A percentile compares a stretch with the other conserved stretches of the same genome.
Conservation (phyloP, 805 yeast genomes). For the Ogataea chonburiensis region DNA sequence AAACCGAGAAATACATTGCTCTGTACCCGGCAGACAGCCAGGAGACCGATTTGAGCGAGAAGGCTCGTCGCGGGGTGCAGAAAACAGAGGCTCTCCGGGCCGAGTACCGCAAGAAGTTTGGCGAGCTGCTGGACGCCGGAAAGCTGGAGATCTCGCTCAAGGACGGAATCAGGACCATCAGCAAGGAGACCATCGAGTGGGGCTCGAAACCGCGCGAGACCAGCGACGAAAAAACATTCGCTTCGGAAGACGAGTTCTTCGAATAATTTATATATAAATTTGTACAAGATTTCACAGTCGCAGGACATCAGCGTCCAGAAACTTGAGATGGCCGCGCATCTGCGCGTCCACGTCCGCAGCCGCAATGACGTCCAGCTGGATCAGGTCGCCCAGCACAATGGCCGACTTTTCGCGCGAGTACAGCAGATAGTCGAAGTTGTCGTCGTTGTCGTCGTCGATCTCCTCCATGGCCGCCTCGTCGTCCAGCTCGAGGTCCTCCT, state of each 20-base stretch:
- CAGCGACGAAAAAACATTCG: slow-evolving; percentile 1
- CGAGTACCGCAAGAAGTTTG: slow-evolving; percentile 52
- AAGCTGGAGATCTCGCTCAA: slow-evolving; percentile 53
- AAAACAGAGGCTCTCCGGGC: slow-evolving; percentile 43
- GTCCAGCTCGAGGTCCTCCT: slow-evolving; percentile 28
- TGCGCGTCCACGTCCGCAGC: slow-evolving; percentile 31
- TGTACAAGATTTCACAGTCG: slow-evolving; percentile 5
- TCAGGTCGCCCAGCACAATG: slow-evolving; percentile 71
- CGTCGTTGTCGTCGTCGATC: slow-evolving; percentile 39
- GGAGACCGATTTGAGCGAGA: slow-evolving; percentile 33
- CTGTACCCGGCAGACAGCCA: slow-evolving; percentile 54
- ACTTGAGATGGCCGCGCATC: slow-evolving; percentile 39
- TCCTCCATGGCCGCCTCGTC: slow-evolving; percentile 30
- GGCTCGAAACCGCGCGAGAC: slow-evolving; percentile 5
- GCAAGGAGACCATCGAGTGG: slow-evolving; percentile 14
- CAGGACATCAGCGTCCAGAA: slow-evolving; percentile 38
- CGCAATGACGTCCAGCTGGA: slow-evolving; percentile 55
- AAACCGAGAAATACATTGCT: slow-evolving; percentile 74
- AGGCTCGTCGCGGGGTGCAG: slow-evolving; percentile 43
- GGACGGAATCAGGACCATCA: slow-evolving; percentile 36
- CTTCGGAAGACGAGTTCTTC: slow-evolving; percentile 37
- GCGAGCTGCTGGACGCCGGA: slow-evolving; percentile 49
- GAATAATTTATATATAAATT: slow-evolving; percentile 21
- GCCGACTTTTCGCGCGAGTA: slow-evolving; percentile 76
- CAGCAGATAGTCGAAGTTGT: slow-evolving; percentile 72